Conservation (phyloP, 192 early-diverging fungal species). For the Mortierella alpina region DNA sequence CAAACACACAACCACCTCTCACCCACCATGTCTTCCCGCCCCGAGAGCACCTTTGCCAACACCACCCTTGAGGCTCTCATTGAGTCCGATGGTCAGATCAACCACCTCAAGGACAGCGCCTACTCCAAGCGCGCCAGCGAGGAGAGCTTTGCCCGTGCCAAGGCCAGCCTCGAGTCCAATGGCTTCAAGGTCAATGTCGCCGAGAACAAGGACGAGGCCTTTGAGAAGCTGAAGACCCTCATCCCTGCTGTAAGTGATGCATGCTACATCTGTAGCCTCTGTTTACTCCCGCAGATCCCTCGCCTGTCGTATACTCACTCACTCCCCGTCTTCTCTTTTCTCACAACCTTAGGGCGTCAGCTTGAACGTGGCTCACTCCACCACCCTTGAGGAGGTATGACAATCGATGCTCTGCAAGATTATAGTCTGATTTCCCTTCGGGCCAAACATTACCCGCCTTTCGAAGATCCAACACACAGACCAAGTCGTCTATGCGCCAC, state of each 20-base stretch:
- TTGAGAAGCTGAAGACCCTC: conserved; percentile 50
- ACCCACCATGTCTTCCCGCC: conserved; percentile 34
- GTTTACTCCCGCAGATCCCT: conserved; percentile 1
- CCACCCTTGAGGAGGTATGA: conserved; percentile 54
- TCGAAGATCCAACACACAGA: background rate
- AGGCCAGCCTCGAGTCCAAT: conserved; percentile 53
- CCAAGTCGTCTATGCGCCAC: too few species aligned
- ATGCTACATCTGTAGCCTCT: background rate
- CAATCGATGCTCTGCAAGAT: background rate
- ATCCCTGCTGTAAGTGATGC: conserved; percentile 40
- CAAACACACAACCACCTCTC: background rate
- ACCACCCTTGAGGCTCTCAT: conserved; percentile 41
- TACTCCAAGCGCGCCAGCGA: conserved; percentile 41
- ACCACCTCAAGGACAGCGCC: conserved; percentile 29
- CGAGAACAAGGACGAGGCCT: conserved; percentile 51
- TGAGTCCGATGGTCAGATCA: conserved; percentile 30
- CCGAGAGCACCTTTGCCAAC: conserved; percentile 40
- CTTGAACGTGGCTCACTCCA: conserved; percentile 53
- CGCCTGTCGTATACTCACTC: background rate
- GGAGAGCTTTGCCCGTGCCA: conserved; percentile 35
- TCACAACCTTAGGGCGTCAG: conserved; percentile 34
- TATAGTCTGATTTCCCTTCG: background rate
- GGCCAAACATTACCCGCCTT: background rate
- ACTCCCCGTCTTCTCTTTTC: background rate
- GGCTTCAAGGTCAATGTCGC: conserved; percentile 56